phyloP scores from a whole-genome alignment of 495 filamentous ascomycete species.

The Aspergillus saccharolyticus region DNA sequence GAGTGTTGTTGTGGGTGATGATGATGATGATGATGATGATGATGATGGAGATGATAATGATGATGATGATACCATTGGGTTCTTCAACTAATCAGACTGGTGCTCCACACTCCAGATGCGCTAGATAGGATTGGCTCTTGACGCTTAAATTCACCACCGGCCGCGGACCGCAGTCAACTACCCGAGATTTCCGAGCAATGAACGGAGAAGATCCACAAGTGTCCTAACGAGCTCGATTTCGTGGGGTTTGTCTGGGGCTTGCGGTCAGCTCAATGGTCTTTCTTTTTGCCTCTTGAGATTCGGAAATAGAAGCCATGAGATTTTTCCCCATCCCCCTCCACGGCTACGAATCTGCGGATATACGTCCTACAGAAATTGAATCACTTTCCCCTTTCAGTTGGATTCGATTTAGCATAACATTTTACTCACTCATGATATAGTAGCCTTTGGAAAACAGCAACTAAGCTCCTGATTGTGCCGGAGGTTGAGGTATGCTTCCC shows the following conservation, averaged over 20 bases:
- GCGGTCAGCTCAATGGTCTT: background rate
- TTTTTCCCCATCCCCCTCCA: background rate
- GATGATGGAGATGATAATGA: no score
- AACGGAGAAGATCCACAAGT: background rate
- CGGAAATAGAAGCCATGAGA: background rate
- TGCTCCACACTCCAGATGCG: background rate
- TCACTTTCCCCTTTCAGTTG: no score
- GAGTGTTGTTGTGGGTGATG: no score
- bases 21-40: no score
- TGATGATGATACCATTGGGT: background rate
- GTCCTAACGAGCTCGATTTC: no score
- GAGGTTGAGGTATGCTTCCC: no score
- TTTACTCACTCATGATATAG: no score
- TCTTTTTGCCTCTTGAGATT: background rate
- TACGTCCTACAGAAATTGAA: background rate
- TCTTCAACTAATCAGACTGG: background rate
- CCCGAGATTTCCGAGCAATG: background rate
- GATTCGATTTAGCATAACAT: no score
- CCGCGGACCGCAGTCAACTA: background rate
- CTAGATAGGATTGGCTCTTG: slow-evolving; percentile 1
- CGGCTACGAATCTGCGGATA: background rate
- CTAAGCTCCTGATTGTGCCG: no score
- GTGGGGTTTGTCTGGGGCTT: background rate
- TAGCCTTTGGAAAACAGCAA: no score
- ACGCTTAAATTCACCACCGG: background rate